phyloP scores from a whole-genome alignment of 176 grass and related monocot genomes.

The Triticum monococcum region DNA sequence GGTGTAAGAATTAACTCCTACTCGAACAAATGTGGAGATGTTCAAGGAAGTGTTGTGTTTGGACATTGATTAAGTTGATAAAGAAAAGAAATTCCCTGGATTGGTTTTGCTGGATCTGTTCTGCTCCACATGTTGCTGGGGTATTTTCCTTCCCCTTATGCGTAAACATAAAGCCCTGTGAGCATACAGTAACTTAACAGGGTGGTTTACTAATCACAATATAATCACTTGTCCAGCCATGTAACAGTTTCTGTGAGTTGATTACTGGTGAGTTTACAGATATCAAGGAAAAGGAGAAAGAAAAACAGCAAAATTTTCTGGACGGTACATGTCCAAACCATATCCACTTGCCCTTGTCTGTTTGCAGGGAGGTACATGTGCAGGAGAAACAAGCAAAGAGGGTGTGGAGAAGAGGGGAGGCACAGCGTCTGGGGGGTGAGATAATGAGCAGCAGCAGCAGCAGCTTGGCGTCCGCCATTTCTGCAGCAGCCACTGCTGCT shows the following conservation, averaged over 20 bases:
- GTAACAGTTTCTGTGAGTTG: background rate
- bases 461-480: conserved; percentile 35
- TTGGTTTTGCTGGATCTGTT: background rate
- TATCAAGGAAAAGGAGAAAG: background rate
- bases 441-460: conserved; percentile 42
- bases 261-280: background rate
- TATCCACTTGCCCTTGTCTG: conserved; percentile 41
- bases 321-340: conserved; percentile 39
- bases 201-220: background rate
- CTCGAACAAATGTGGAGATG: background rate
- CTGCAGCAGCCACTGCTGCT: conserved; percentile 28
- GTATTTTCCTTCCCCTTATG: background rate
- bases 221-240: background rate
- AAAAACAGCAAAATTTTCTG: conserved; percentile 17
- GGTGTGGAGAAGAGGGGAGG: conserved; percentile 10
- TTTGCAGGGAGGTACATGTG: conserved; percentile 13
- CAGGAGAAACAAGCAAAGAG: background rate
- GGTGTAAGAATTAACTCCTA: too few relatives aligned
- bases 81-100: background rate
- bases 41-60: background rate
- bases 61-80: background rate
- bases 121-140: background rate
- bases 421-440: background rate
- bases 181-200: background rate
- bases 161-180: background rate